phyloP scores from a whole-genome alignment of 371 early-diverging fungal species.

The Chytridium lagenaria region DNA sequence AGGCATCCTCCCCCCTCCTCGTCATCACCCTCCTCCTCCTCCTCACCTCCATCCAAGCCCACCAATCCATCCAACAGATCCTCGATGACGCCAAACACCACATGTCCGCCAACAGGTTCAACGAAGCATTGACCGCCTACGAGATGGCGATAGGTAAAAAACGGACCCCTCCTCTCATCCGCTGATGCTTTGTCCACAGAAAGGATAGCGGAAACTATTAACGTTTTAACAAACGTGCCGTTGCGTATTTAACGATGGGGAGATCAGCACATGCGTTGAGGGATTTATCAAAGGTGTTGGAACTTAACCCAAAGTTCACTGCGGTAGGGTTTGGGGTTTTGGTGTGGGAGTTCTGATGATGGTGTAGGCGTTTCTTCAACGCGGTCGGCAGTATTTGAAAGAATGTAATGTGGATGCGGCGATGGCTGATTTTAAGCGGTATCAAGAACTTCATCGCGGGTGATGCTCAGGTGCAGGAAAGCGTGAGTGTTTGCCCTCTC shows the following conservation, averaged over 20 bases:
- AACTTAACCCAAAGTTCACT: constrained; percentile 77
- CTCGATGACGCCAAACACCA: constrained; percentile 70
- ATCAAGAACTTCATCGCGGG: constrained; percentile 42
- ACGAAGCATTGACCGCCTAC: constrained; percentile 71
- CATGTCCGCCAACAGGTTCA: constrained; percentile 62
- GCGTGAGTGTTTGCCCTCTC: constrained; percentile 35
- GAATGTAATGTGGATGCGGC: constrained; percentile 74
- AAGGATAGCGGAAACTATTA: constrained; percentile 63
- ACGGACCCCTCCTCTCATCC: neutral
- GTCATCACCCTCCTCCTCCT: neutral
- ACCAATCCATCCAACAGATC: constrained; percentile 51
- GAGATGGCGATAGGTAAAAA: constrained; percentile 73
- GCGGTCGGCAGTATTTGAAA: constrained; percentile 75
- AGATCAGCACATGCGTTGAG: constrained; percentile 71
- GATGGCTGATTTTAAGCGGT: constrained; percentile 37
- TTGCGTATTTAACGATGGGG: constrained; percentile 80
- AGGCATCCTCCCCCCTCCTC: neutral
- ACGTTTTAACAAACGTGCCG: constrained; percentile 84
- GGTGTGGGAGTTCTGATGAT: no score
- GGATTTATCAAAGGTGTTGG: constrained; percentile 79
- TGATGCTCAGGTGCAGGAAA: constrained; percentile 54
- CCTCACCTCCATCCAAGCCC: neutral
- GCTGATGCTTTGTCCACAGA: neutral
- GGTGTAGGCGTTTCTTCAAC: constrained; percentile 72
- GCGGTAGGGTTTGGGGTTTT: constrained; percentile 50